A percentile compares a stretch with the other conserved stretches of the same genome.
Evolutionary conservation across 2,329 filamentous ascomycete genomes (phyloP).

Genomic region (Corinectria fuckeliana): DNA sequence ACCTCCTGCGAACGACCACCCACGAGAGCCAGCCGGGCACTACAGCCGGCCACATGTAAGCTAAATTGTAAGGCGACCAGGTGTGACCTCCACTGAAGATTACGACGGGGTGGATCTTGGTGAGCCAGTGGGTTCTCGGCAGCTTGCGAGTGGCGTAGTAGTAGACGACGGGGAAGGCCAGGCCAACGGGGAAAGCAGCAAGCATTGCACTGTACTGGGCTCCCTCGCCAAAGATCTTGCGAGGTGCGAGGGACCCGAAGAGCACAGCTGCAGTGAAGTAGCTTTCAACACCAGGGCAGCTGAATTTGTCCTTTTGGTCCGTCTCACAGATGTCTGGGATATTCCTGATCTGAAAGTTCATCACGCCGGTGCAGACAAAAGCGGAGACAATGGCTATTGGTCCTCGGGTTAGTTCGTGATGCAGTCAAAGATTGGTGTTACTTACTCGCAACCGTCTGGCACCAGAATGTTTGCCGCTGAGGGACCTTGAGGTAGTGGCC

Average conservation of each 20-base stretch:
- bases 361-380: slow-evolving; percentile 43
- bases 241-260: slow-evolving; percentile 49
- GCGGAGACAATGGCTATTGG: slow-evolving; percentile 41
- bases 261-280: slow-evolving; percentile 50
- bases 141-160: slow-evolving; percentile 45
- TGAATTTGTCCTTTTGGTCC: slow-evolving; percentile 45
- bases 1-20: slow-evolving; percentile 52
- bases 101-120: slow-evolving; percentile 53
- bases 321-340: slow-evolving; percentile 47
- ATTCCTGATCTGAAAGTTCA: slow-evolving; percentile 46
- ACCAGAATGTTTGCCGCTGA: slow-evolving; percentile 44
- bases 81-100: slow-evolving; percentile 49
- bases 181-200: slow-evolving; percentile 49
- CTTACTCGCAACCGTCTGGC: slow-evolving; percentile 42
- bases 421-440: fast-evolving
- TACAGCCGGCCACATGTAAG: slow-evolving; percentile 55
- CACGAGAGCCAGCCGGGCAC: slow-evolving; percentile 55
- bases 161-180: slow-evolving; percentile 45
- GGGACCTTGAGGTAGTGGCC: slow-evolving; percentile 55
- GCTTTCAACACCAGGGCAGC: slow-evolving; percentile 47
- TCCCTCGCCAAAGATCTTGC: slow-evolving; percentile 44
- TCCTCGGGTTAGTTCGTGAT: background rate
- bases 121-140: slow-evolving; percentile 43
- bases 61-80: slow-evolving; percentile 54
- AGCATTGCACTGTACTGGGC: slow-evolving; percentile 46